A percentile compares a stretch with the other conserved stretches of the same genome.
Evolutionary conservation across 371 early-diverging fungal genomes (phyloP).

Genomic region (Circinella minor): DNA sequence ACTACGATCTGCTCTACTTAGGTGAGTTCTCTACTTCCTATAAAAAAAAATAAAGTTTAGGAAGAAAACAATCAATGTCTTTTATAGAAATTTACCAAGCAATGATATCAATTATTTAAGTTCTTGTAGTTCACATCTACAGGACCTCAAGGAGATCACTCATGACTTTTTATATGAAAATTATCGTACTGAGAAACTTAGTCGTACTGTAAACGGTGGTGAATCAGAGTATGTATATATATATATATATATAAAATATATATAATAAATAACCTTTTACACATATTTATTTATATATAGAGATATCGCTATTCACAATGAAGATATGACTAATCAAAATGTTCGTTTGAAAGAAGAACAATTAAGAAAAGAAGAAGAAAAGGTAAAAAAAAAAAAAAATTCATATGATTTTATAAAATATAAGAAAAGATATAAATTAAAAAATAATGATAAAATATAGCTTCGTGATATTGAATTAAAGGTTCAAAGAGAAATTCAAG

Average conservation of each 20-base stretch:
- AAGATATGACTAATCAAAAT: slow-evolving; percentile 57
- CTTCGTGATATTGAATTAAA: slow-evolving; percentile 64
- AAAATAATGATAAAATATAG: slow-evolving; percentile 15
- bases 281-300: slow-evolving; percentile 12
- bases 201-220: slow-evolving; percentile 61
- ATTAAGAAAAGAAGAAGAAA: slow-evolving; percentile 65
- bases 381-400: slow-evolving; percentile 25
- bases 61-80: background rate
- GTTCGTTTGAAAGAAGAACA: slow-evolving; percentile 67
- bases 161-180: slow-evolving; percentile 88
- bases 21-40: slow-evolving; percentile 34
- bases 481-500: slow-evolving; percentile 63
- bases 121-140: slow-evolving; percentile 81
- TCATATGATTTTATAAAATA: background rate
- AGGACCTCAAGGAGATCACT: slow-evolving; percentile 91
- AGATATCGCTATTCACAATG: slow-evolving; percentile 50
- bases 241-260: no score
- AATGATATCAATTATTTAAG: slow-evolving; percentile 14
- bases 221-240: slow-evolving; percentile 42
- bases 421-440: background rate
- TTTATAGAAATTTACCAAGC: background rate
- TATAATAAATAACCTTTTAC: no score
- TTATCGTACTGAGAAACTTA: slow-evolving; percentile 92
- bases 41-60: no score
- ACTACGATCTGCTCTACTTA: slow-evolving; percentile 89